Conservation (phyloP, 2,329 filamentous ascomycete genomes). For the Calonectria leucothoes region DNA sequence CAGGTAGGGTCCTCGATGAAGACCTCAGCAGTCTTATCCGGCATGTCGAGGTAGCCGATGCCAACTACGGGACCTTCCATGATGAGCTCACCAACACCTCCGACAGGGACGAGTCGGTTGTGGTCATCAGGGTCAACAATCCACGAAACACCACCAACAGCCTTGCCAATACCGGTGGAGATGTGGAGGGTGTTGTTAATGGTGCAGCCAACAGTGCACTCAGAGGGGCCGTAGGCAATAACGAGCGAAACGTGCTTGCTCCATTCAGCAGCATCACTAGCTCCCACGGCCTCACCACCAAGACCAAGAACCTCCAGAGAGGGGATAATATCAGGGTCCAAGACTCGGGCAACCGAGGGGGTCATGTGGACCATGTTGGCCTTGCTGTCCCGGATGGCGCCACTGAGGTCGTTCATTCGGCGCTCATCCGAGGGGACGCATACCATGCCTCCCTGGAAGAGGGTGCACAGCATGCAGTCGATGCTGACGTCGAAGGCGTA, state of each 20-base stretch:
- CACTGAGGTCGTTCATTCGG: slow-evolving; percentile 61
- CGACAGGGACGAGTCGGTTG: slow-evolving; percentile 58
- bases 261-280: slow-evolving; percentile 61
- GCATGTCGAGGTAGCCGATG: slow-evolving; percentile 69
- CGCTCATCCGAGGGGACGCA: slow-evolving; percentile 67
- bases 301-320: slow-evolving; percentile 60
- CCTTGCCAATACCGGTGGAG: slow-evolving; percentile 59
- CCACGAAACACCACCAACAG: slow-evolving; percentile 60
- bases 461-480: slow-evolving; percentile 64
- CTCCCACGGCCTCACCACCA: slow-evolving; percentile 64
- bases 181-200: slow-evolving; percentile 52
- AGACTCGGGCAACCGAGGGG: slow-evolving; percentile 60
- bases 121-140: slow-evolving; percentile 62
- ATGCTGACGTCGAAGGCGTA: slow-evolving; percentile 67
- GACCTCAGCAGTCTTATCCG: slow-evolving; percentile 65
- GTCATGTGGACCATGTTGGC: slow-evolving; percentile 63
- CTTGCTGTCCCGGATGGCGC: slow-evolving; percentile 54
- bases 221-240: slow-evolving; percentile 65
- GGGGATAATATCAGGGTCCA: slow-evolving; percentile 57
- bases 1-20: slow-evolving; percentile 69
- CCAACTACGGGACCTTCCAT: slow-evolving; percentile 71
- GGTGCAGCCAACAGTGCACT: slow-evolving; percentile 63
- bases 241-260: slow-evolving; percentile 58
- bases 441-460: slow-evolving; percentile 61
- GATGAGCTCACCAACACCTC: slow-evolving; percentile 63